These are phyloP conservation scores for Globisporangium canariense DNA, from an alignment of 352 stramenopile genomes.

Conservation along the genomic window DNA sequence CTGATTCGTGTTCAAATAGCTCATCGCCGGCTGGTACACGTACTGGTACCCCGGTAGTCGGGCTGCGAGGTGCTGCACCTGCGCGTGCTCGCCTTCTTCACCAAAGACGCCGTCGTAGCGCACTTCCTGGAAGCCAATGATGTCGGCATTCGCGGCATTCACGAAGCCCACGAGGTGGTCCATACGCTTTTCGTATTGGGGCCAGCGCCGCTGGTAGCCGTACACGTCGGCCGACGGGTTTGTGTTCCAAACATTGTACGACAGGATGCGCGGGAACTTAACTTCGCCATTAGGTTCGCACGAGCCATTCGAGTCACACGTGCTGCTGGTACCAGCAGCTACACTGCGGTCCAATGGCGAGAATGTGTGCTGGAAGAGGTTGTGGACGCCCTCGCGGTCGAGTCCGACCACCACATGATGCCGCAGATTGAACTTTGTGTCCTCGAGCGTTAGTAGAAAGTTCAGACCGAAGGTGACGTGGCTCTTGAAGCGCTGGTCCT, in stretches of 20 bases:
- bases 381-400: constrained; percentile 68
- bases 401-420: constrained; percentile 65
- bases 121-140: constrained; percentile 88
- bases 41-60: constrained; percentile 74
- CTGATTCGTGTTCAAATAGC: constrained; percentile 56
- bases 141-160: constrained; percentile 40
- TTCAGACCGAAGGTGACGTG: constrained; percentile 58
- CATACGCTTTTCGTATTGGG: constrained; percentile 74
- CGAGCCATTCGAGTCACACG: not conserved
- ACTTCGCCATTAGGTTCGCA: not conserved
- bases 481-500: constrained; percentile 47
- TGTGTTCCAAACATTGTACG: constrained; percentile 90
- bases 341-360: constrained; percentile 20
- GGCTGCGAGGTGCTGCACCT: constrained; percentile 70
- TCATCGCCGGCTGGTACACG: constrained; percentile 87
- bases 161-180: constrained; percentile 71
- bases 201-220: constrained; percentile 46
- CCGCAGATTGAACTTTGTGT: constrained; percentile 42
- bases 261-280: constrained; percentile 56
- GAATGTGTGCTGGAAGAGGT: constrained; percentile 74
- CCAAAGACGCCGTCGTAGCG: constrained; percentile 82
- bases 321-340: not conserved
- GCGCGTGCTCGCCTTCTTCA: constrained; percentile 50
- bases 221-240: constrained; percentile 77
- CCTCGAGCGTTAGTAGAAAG: constrained; percentile 48